phyloP scores from a whole-genome alignment of 768 basidiomycete species.

The Termitomyces sp. region DNA sequence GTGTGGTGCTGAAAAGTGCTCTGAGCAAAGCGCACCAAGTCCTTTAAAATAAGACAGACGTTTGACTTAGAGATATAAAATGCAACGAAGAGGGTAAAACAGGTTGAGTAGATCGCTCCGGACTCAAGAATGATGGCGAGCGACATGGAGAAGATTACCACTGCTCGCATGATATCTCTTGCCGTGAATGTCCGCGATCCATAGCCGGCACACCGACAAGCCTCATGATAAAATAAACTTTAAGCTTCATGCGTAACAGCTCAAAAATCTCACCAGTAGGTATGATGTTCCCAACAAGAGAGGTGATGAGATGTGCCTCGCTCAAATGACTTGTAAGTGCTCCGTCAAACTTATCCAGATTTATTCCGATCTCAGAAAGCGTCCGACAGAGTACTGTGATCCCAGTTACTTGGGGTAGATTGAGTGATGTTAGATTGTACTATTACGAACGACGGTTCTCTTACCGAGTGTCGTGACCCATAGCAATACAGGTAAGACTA shows the following conservation, averaged over 20 bases:
- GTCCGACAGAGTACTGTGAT: background rate
- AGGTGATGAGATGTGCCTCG: background rate
- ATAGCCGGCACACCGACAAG: background rate
- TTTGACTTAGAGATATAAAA: background rate
- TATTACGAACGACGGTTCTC: background rate
- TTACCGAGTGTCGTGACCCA: background rate
- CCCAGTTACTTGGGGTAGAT: background rate
- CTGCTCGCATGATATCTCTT: background rate
- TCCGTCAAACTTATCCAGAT: background rate
- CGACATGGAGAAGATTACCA: background rate
- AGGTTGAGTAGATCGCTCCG: background rate
- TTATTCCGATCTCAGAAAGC: background rate
- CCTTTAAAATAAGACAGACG: background rate
- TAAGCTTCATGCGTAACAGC: background rate
- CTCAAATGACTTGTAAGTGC: background rate
- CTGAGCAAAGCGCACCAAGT: background rate
- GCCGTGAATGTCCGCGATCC: background rate
- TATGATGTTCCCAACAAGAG: background rate
- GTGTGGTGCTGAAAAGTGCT: background rate
- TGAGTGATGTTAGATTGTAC: too few relatives aligned
- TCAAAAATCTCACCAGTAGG: background rate
- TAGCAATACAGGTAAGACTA: background rate
- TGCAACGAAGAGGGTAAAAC: background rate
- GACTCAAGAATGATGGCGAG: background rate
- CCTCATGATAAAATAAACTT: background rate